Evolutionary conservation across 2,329 filamentous ascomycete genomes (phyloP), one percentile per base, ranked within the genome.

Genomic region (Pestalotiopsis sp.): DNA sequence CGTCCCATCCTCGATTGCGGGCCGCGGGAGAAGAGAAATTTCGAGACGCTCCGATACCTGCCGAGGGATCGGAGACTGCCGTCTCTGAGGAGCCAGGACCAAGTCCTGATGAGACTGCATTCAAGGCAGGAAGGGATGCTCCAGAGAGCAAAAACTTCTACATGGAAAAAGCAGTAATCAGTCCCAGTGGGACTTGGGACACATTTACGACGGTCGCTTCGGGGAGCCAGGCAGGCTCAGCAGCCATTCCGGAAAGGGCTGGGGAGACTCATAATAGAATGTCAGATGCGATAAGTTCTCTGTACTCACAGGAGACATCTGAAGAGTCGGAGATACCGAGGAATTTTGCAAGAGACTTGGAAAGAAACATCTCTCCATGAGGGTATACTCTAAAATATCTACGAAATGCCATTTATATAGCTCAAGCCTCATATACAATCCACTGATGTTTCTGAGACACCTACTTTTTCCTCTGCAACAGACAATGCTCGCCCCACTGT

Each of bases 401-500:
- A 52, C 20, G 11, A 9, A 52, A 23, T n/a, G 45, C 17, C 45
- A 52, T n/a, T 23, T 45, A 45, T 52, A 52, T 52, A 52, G 45
- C 7, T 12, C 3, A n/a, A 17, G 14, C n/a, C 20, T 13, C 14
- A 52, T 52, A 1, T 52, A 52, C 45, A 52, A n/a, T 52, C 17
- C 45, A 52, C 17, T n/a, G 17, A 1, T 52, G 9, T 23, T 11
- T 9, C 9, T 9, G 20, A 23, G 38, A 14, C 59, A 23, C 11
- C 59, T 39, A 62, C 17, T 62, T 62, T 75, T 83, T 89, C 72
- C 89, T 88, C 75, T 88, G 87, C 72, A 98, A 81, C 66, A 99
- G 84, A 79, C 96, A 99, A 80, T 98, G 97, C 66, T 90, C 86
- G 20, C 94, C 96, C 94, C 95, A 98, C 80, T 89, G 90, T 68